Conservation (phyloP, 352 stramenopile genomes). For the Pythium plurisporium region DNA sequence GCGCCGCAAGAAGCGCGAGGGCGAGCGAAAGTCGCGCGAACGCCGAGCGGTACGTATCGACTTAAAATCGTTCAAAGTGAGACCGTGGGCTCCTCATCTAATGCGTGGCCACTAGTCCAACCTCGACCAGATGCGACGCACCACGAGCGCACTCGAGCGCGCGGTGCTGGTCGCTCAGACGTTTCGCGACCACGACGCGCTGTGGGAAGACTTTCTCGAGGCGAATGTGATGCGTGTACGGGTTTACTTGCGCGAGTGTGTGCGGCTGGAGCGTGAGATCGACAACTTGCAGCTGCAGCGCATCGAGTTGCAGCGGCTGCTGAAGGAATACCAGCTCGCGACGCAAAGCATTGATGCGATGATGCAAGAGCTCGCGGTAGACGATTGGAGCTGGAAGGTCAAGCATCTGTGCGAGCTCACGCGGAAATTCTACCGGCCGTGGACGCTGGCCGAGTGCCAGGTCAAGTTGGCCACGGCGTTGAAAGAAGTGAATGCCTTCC, state of each 20-base stretch:
- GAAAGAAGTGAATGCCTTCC: slow-evolving; percentile 5
- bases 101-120: no score
- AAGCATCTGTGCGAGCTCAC: background rate
- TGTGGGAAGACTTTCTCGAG: slow-evolving; percentile 13
- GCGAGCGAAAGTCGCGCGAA: background rate
- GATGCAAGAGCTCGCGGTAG: background rate
- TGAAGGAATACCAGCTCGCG: slow-evolving; percentile 2
- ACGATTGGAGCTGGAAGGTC: slow-evolving; percentile 1
- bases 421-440: background rate
- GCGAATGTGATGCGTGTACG: no score
- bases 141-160: no score
- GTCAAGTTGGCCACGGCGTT: background rate
- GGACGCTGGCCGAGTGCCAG: background rate
- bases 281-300: background rate
- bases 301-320: background rate
- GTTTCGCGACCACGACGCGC: background rate
- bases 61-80: background rate
- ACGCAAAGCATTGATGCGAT: background rate
- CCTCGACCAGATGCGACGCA: background rate
- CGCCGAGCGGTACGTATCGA: slow-evolving; percentile 2
- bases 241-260: no score
- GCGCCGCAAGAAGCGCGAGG: background rate
- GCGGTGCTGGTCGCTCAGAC: background rate
- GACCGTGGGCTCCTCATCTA: no score
- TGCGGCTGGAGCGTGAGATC: no score